Percentiles rank a stretch among this genome's conserved stretches.
These are phyloP conservation scores for Mollisiaceae sp. DNA, from an alignment of 2,329 filamentous ascomycete species.

Conservation along the genomic window DNA sequence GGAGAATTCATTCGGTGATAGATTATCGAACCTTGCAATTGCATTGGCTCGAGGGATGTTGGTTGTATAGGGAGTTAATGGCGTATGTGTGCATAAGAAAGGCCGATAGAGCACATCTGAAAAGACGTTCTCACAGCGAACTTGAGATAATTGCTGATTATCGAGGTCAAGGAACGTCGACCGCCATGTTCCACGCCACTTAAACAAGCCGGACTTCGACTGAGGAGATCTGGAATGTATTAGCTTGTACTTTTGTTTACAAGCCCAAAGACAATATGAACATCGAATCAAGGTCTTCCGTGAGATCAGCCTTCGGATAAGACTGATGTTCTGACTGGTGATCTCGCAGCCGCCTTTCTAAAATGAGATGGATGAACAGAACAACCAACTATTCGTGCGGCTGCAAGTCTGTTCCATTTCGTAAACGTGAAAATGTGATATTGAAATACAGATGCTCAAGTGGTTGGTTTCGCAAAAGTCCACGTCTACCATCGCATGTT, in stretches of 20 bases:
- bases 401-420: too few relatives aligned
- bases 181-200: conserved; percentile 85
- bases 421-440: too few relatives aligned
- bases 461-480: too few relatives aligned
- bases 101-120: conserved; percentile 90
- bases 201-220: conserved; percentile 41
- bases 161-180: conserved; percentile 72
- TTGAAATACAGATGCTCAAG: too few relatives aligned
- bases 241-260: not conserved
- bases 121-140: conserved; percentile 80
- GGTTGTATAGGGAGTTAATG: conserved; percentile 67
- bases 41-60: conserved; percentile 76
- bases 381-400: not conserved
- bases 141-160: conserved; percentile 54
- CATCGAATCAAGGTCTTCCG: not conserved
- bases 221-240: conserved; percentile 33
- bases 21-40: conserved; percentile 71
- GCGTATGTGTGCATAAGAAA: conserved; percentile 84
- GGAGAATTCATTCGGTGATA: conserved; percentile 76
- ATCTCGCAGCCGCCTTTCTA: not conserved
- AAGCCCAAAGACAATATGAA: not conserved
- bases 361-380: not conserved
- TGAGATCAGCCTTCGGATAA: not conserved
- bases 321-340: not conserved
- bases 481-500: too few relatives aligned